Base-by-base conservation (phyloP, 805 yeast genomes). In the Priceomyces fermenticarens region DNA sequence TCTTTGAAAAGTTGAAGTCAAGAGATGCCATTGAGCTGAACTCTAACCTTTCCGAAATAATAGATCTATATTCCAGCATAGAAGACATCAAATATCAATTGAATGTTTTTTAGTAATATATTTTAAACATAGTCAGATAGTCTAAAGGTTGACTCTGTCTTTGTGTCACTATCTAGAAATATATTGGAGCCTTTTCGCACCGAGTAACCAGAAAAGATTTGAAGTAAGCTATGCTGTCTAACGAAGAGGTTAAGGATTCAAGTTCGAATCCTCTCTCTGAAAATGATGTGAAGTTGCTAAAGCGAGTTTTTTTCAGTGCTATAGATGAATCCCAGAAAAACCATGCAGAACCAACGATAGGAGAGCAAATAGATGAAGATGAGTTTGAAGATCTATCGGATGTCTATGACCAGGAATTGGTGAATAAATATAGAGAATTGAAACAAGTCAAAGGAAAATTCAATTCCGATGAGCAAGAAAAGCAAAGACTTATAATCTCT, bases 401-500 rank as follows among this genome's bases (percentile, higher is more conserved):
- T 36, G 49, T 63, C 10, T 71, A 66, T 29, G 70, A 64, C 43
- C 46, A 46, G 7, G 64, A 57, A 20, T 52, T 70, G 3, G 63
- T 67, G 13, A 47, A 48, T 13, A 54, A 53, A 35, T 70, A 65
- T 47, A 49, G 45, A 32, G 48, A 54, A 2, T 50, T 70, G 27
- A 57, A 52, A 37, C 70, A 70, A 30, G 42, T 66, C 39, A 66
- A 60, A 28, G 47, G 47, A 13, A 59, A 54, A 32, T 49, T 45
- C 23, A 46, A 55, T 14, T 42, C 68, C 25, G 45, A 52, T 15
- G 73, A 78, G 39, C 83, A 81, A 46, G 87, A 84, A 32, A 70
- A 75, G 42, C 73, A 78, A 41, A 70, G 81, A 40, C 54, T 88
- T 20, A 67, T 90, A 47, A 75, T 89, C 43, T 78, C 87, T 14